A percentile compares a stretch with the other conserved stretches of the same genome.
phyloP scores from a whole-genome alignment of 257 asterid genomes.

The Rehmannia glutinosa region DNA sequence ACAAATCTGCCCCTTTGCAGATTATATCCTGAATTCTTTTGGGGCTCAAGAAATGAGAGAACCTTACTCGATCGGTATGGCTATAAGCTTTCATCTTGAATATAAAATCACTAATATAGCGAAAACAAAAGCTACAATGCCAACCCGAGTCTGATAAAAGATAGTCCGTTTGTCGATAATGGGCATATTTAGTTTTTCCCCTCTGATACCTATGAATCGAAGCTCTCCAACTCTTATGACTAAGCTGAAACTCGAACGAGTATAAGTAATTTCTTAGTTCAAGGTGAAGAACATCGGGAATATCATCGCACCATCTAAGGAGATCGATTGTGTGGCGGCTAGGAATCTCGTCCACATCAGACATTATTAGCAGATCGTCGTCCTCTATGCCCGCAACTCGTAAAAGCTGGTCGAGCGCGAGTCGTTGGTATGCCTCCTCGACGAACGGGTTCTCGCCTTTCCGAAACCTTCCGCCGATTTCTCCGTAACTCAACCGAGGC shows the following conservation, averaged over 20 bases:
- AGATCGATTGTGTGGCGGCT: constrained; percentile 40
- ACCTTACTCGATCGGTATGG: constrained; percentile 37
- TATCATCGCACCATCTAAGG: constrained; percentile 37
- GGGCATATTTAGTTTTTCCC: constrained; percentile 37
- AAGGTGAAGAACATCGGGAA: constrained; percentile 38
- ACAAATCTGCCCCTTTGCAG: constrained; percentile 39
- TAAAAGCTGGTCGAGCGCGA: constrained; percentile 35
- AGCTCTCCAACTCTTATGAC: constrained; percentile 37
- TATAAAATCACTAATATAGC: constrained; percentile 26
- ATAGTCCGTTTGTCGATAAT: constrained; percentile 35
- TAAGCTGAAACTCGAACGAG: constrained; percentile 32
- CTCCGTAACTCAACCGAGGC: constrained; percentile 32
- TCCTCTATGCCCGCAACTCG: constrained; percentile 37
- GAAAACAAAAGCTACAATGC: constrained; percentile 51
- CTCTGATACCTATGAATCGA: constrained; percentile 31
- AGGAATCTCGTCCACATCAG: constrained; percentile 40
- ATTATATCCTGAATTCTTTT: constrained; percentile 42
- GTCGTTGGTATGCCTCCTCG: constrained; percentile 38
- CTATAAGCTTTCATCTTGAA: constrained; percentile 52
- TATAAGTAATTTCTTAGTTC: constrained; percentile 34
- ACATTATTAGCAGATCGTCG: constrained; percentile 39
- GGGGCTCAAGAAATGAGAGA: constrained; percentile 33
- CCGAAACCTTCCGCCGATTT: constrained; percentile 34
- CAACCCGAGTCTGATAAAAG: constrained; percentile 37
- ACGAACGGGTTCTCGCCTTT: constrained; percentile 38